A percentile compares a stretch with the other conserved stretches of the same genome.
These are phyloP conservation scores for Malus hybrid DNA, from an alignment of 331 rosid species.

Conservation along the genomic window DNA sequence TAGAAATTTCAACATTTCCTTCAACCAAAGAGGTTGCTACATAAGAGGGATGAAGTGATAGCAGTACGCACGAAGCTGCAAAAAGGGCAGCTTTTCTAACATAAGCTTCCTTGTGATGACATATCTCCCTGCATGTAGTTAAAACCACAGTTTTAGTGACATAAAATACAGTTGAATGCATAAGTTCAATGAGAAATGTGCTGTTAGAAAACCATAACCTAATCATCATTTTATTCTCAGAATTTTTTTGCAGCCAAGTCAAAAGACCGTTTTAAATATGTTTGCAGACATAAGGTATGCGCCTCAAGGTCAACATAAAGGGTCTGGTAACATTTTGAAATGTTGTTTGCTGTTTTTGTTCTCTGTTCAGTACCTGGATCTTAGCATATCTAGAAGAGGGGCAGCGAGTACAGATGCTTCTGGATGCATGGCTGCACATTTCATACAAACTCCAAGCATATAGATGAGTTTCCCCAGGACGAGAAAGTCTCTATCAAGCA, in stretches of 20 bases:
- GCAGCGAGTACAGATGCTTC: constrained; percentile 80
- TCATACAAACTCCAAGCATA: constrained; percentile 92
- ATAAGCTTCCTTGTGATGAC: constrained; percentile 84
- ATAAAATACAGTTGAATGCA: background rate
- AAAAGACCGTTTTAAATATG: too few species aligned
- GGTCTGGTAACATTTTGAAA: too few species aligned
- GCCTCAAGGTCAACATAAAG: too few species aligned
- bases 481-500: constrained; percentile 84
- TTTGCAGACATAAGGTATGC: too few species aligned
- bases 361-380: constrained; percentile 55
- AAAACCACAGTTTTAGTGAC: constrained; percentile 1
- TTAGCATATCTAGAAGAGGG: constrained; percentile 77
- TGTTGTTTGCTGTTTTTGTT: background rate
- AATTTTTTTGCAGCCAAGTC: background rate
- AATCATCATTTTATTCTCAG: constrained; percentile 10
- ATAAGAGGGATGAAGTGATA: constrained; percentile 68
- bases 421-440: constrained; percentile 88
- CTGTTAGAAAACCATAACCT: background rate
- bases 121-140: constrained; percentile 55
- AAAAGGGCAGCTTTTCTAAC: constrained; percentile 85
- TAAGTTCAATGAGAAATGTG: background rate
- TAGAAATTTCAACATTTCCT: constrained; percentile 60
- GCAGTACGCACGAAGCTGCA: constrained; percentile 74
- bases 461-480: constrained; percentile 82
- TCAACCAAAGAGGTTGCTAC: constrained; percentile 65